phyloP scores from a whole-genome alignment of 176 grass and related monocot species.

The Hordeum marinum region DNA sequence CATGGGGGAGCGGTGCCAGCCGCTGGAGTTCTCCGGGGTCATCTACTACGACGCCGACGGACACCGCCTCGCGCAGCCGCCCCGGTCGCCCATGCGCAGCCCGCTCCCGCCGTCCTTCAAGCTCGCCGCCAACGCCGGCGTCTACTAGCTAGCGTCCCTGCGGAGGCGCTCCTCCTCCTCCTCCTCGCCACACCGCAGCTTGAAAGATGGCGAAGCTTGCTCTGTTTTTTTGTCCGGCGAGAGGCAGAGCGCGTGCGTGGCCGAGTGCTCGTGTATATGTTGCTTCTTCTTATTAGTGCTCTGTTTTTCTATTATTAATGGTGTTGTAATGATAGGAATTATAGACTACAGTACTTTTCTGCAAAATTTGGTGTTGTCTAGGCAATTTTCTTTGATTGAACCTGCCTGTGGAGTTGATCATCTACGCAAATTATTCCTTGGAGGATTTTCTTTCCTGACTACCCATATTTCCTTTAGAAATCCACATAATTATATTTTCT shows the following conservation, averaged over 20 bases:
- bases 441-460: neutral
- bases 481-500: too few relatives aligned
- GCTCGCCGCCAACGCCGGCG: slow-evolving; percentile 2
- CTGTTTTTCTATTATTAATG: neutral
- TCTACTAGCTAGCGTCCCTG: neutral
- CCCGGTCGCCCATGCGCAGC: slow-evolving; percentile 74
- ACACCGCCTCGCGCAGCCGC: slow-evolving; percentile 40
- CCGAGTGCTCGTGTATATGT: neutral
- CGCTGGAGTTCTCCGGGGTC: slow-evolving; percentile 74
- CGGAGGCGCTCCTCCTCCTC: too few relatives aligned
- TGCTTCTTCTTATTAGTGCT: neutral
- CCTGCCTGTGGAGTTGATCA: neutral
- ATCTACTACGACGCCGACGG: slow-evolving; percentile 90
- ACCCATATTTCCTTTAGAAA: neutral
- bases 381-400: neutral
- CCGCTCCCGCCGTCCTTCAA: slow-evolving; percentile 31
- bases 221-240: slow-evolving; percentile 13
- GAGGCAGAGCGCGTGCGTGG: neutral
- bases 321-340: slow-evolving; percentile 22
- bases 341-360: neutral
- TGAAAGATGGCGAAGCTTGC: slow-evolving; percentile 10
- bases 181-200: too few relatives aligned
- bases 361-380: neutral
- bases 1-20: slow-evolving; percentile 79
- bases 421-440: neutral